These are phyloP conservation scores for Anthoceros angustus DNA, from an alignment of 225 moss, liverwort and hornwort genomes.

Conservation along the genomic window DNA sequence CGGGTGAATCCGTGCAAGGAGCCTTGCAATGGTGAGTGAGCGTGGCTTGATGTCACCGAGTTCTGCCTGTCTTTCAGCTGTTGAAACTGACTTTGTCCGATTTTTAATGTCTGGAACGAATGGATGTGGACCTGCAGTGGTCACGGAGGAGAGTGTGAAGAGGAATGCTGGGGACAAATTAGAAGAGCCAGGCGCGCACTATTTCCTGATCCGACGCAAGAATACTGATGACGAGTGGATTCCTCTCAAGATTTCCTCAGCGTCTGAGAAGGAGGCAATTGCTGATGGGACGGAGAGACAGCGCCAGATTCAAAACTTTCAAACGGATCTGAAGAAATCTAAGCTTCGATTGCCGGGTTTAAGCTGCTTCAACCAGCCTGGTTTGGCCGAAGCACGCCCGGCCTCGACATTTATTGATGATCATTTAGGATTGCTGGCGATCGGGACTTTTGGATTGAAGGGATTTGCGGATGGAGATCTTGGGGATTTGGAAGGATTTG, in stretches of 20 bases:
- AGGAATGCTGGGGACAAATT: neutral
- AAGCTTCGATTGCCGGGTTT: neutral
- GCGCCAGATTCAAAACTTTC: neutral
- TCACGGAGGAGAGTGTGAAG: neutral
- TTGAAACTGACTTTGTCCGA: neutral
- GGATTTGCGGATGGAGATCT: slow-evolving; percentile 1
- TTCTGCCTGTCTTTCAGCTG: neutral
- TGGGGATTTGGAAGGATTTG: neutral
- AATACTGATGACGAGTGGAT: neutral
- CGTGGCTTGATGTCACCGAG: neutral
- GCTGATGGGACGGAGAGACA: neutral
- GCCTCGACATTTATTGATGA: neutral
- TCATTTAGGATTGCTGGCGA: neutral
- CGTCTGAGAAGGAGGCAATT: neutral
- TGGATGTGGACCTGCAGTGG: neutral
- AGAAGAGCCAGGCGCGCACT: neutral
- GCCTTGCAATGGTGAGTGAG: neutral
- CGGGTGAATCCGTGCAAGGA: slow-evolving; percentile 1
- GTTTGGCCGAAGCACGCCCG: neutral
- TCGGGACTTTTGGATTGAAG: neutral
- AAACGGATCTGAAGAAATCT: neutral
- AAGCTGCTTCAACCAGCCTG: neutral
- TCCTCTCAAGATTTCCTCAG: neutral
- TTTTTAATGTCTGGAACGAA: neutral
- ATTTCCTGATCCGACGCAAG: neutral